A percentile compares a stretch with the other conserved stretches of the same genome.
Conservation (phyloP, 192 early-diverging fungal genomes). For the Nowakowskiella sp. region DNA sequence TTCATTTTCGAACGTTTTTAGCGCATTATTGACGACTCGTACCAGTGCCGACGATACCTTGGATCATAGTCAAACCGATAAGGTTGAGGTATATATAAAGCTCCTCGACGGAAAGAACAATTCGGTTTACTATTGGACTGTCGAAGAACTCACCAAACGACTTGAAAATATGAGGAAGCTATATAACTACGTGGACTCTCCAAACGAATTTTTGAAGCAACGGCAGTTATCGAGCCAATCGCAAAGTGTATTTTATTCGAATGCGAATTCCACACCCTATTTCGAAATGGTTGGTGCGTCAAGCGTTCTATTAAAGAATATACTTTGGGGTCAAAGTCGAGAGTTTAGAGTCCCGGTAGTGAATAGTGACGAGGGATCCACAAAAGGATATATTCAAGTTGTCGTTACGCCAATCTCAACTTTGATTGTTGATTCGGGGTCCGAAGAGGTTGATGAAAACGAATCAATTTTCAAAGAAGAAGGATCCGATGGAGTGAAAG, state of each 20-base stretch:
- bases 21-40: not conserved
- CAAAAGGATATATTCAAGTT: slow-evolving; percentile 1
- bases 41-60: slow-evolving; percentile 16
- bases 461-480: not conserved
- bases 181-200: slow-evolving; percentile 11
- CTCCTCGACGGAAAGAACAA: slow-evolving; percentile 40
- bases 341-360: slow-evolving; percentile 4
- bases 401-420: slow-evolving; percentile 10
- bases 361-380: slow-evolving; percentile 1
- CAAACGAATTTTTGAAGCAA: not conserved
- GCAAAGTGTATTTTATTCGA: slow-evolving; percentile 13
- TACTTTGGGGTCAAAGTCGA: slow-evolving; percentile 13
- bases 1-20: not conserved
- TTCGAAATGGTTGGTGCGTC: slow-evolving; percentile 19
- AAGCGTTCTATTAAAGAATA: slow-evolving; percentile 13
- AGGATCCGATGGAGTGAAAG: slow-evolving; percentile 1
- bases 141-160: slow-evolving; percentile 45
- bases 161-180: slow-evolving; percentile 56
- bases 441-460: not conserved
- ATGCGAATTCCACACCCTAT: slow-evolving; percentile 8
- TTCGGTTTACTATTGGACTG: slow-evolving; percentile 57
- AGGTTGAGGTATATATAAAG: too few species aligned
- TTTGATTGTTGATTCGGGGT: slow-evolving; percentile 11
- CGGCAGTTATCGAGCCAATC: not conserved
- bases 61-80: too few species aligned